A percentile compares a stretch with the other conserved stretches of the same genome.
Evolutionary conservation across 257 asterid species (phyloP).

Genomic region (Plantago elongata): DNA sequence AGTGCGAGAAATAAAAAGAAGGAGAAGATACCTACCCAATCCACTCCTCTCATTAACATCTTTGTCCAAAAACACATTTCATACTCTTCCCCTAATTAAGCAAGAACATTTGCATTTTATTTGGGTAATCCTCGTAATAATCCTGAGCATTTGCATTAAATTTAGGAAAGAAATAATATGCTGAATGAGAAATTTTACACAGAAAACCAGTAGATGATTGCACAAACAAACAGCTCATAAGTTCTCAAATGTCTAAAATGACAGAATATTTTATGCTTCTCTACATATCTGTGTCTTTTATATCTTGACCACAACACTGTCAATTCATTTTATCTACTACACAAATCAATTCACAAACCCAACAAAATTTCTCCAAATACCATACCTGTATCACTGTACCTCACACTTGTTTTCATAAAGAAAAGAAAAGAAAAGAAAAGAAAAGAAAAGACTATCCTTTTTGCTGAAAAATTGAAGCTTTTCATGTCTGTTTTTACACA

Average conservation of each 20-base stretch:
- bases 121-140: not conserved
- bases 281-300: conserved; percentile 36
- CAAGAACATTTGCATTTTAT: not conserved
- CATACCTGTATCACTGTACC: too few species aligned
- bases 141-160: too few species aligned
- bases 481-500: conserved; percentile 18
- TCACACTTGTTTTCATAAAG: too few species aligned
- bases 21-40: too few species aligned
- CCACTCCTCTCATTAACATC: too few species aligned
- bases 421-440: too few species aligned
- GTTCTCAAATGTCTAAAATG: conserved; percentile 21
- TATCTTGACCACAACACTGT: conserved; percentile 33
- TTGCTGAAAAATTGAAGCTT: conserved; percentile 15
- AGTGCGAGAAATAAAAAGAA: too few species aligned
- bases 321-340: conserved; percentile 16
- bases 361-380: conserved; percentile 10
- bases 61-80: not conserved
- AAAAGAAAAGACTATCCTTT: too few species aligned
- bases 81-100: not conserved
- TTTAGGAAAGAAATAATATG: not conserved
- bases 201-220: not conserved
- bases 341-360: conserved; percentile 4
- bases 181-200: not conserved
- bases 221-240: conserved; percentile 13
- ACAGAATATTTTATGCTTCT: not conserved